Base-by-base conservation (phyloP, 495 filamentous ascomycete genomes). In the Penicillium samsonianum region DNA sequence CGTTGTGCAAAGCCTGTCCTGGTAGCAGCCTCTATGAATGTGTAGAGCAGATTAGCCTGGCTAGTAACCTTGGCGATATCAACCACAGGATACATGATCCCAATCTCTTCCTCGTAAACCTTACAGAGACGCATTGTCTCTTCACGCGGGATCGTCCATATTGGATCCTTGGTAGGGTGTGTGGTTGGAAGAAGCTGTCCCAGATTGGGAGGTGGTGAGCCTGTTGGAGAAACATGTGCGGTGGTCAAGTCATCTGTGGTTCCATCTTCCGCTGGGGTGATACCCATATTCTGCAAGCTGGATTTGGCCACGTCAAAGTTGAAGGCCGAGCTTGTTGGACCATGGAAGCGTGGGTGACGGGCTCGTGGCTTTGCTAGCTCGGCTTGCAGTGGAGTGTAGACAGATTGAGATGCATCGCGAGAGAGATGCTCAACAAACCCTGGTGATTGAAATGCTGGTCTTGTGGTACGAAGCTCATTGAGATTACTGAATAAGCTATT, bases 231-330 rank as follows among this genome's bases (percentile, higher is more conserved):
- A 20, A 67, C 80, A 58, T 80, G 77, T 19, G 77, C 77, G 2
- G 79, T 79, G 2, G 73, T 75, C 35, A 78, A 72, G 33, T 80
- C 80, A 63, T 86, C 82, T n/a, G 83, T 78, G 25, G 85, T 82
- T 28, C 64, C 78, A 47, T 82, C 81, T 43, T 88, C 87, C 14
- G 69, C 69, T 11, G 69, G 66, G 4, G 74, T 63, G 56, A 95
- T 92, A 2, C 91, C 92, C 91, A 96, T 95, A 55, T 84, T 90
- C 60, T 93, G 89, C 22, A 96, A 73, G 17, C 91, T 96, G 38
- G 85, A 90, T 67, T 90, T 91, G 22, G 92, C 92, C 5, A 96
- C 88, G 60, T 91, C 88, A 55, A 96, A 84, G 60, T 86, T 92
- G 75, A 91, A 96, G 7, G 86, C 84, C 9, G 86, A 89, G 74